Evolutionary conservation across 306 rosid genomes (phyloP).

Genomic region (Sechiopsis laciniata): DNA sequence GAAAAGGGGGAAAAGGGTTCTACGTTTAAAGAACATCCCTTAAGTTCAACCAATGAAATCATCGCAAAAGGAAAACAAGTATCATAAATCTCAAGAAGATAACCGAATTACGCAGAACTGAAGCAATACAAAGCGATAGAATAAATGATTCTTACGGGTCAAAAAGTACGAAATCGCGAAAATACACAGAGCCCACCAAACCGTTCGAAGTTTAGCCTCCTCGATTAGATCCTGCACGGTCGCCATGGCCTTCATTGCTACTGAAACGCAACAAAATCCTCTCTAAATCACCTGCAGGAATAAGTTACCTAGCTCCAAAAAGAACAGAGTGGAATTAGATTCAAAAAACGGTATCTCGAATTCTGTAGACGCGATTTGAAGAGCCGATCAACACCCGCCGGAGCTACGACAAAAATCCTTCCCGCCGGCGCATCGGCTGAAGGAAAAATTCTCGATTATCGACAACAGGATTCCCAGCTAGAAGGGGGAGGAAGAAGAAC

Average conservation of each 20-base stretch:
- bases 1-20: background rate
- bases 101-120: background rate
- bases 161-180: constrained; percentile 71
- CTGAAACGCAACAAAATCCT: constrained; percentile 20
- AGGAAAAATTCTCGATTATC: background rate
- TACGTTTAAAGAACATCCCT: constrained; percentile 5
- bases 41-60: background rate
- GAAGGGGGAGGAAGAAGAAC: background rate
- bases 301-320: constrained; percentile 14
- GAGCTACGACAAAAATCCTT: background rate
- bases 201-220: constrained; percentile 67
- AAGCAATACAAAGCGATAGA: background rate
- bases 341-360: background rate
- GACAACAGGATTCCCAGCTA: constrained; percentile 4
- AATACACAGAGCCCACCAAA: constrained; percentile 85
- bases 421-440: constrained; percentile 9
- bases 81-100: background rate
- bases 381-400: background rate
- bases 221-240: constrained; percentile 71
- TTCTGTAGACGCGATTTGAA: background rate
- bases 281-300: constrained; percentile 12
- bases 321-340: constrained; percentile 1
- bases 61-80: background rate
- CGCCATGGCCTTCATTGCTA: constrained; percentile 50
- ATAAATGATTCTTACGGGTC: constrained; percentile 46